Percentiles rank a stretch among this genome's conserved stretches.
phyloP scores from a whole-genome alignment of 2,329 filamentous ascomycete genomes.

The Daldinia sp. region DNA sequence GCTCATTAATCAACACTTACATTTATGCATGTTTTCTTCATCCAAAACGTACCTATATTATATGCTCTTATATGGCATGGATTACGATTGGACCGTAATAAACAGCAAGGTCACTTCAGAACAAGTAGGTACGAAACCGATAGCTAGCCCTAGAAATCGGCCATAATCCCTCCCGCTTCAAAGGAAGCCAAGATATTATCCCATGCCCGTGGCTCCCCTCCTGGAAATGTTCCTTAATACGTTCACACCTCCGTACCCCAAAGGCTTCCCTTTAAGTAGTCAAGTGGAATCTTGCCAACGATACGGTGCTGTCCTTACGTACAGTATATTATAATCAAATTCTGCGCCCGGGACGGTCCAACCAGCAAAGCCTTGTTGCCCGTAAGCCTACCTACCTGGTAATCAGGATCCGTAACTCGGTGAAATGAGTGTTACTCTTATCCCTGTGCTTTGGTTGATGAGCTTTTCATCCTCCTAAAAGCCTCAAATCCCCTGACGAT shows the following conservation, averaged over 20 bases:
- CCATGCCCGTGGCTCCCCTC: constrained; percentile 16
- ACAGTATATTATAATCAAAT: constrained; percentile 12
- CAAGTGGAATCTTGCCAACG: neutral
- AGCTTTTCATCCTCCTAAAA: constrained; percentile 25
- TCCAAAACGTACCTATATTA: constrained; percentile 32
- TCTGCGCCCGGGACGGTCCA: neutral
- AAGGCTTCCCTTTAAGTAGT: neutral
- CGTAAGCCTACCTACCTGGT: constrained; percentile 6
- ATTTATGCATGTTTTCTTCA: neutral
- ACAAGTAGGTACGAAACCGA: constrained; percentile 37
- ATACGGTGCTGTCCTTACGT: constrained; percentile 1
- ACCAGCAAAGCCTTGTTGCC: neutral
- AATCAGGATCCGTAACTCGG: constrained; percentile 34
- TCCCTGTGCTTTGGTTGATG: constrained; percentile 30
- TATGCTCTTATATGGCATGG: constrained; percentile 31
- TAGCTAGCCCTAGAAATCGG: constrained; percentile 26
- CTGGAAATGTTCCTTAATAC: constrained; percentile 23
- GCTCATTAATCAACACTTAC: constrained; percentile 1
- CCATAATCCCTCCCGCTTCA: constrained; percentile 22
- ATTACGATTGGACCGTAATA: constrained; percentile 22
- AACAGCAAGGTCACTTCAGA: constrained; percentile 27
- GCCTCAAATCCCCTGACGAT: constrained; percentile 43
- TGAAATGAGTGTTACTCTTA: constrained; percentile 31
- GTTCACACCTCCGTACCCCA: constrained; percentile 23
- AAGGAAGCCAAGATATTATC: constrained; percentile 28